A percentile compares a stretch with the other conserved stretches of the same genome.
phyloP scores from a whole-genome alignment of 768 basidiomycete species.

The Lentinula sp. region DNA sequence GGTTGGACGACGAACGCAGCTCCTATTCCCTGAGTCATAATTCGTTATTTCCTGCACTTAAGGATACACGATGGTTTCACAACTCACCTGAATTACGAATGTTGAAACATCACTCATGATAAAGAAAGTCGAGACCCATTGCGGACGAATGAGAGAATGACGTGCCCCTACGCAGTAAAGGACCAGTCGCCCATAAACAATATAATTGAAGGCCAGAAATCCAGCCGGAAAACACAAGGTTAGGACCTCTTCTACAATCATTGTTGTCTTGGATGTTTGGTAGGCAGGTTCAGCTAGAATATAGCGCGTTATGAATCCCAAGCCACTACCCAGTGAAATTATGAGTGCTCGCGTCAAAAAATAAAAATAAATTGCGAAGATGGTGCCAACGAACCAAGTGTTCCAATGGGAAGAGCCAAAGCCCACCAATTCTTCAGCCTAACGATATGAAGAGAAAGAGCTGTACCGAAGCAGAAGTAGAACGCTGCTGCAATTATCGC shows the following conservation, averaged over 20 bases:
- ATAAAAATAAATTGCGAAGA: no score
- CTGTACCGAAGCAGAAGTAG: constrained; percentile 10
- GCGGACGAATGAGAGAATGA: constrained; percentile 18
- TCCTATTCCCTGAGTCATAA: constrained; percentile 15
- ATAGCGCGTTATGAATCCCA: constrained; percentile 17
- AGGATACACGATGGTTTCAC: background rate
- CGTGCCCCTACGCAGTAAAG: constrained; percentile 11
- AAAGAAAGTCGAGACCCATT: constrained; percentile 17
- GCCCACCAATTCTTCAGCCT: constrained; percentile 22
- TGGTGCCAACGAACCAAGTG: constrained; percentile 11
- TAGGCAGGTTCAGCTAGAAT: constrained; percentile 8
- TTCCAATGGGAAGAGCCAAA: constrained; percentile 22
- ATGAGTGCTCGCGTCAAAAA: no score
- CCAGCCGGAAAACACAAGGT: constrained; percentile 19
- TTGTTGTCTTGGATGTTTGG: constrained; percentile 14
- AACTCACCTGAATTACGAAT: constrained; percentile 19
- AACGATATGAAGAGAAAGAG: constrained; percentile 15
- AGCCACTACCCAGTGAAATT: constrained; percentile 12
- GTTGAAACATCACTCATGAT: constrained; percentile 20
- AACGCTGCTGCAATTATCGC: constrained; percentile 17
- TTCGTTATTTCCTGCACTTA: background rate
- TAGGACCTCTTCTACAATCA: constrained; percentile 15
- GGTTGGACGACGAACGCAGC: constrained; percentile 13
- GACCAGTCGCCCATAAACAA: constrained; percentile 22
- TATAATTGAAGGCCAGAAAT: constrained; percentile 26